Percentiles rank a stretch among this genome's conserved stretches.
These are phyloP conservation scores for Aspergillus terreus DNA, from an alignment of 2,329 filamentous ascomycete genomes.

Conservation along the genomic window DNA sequence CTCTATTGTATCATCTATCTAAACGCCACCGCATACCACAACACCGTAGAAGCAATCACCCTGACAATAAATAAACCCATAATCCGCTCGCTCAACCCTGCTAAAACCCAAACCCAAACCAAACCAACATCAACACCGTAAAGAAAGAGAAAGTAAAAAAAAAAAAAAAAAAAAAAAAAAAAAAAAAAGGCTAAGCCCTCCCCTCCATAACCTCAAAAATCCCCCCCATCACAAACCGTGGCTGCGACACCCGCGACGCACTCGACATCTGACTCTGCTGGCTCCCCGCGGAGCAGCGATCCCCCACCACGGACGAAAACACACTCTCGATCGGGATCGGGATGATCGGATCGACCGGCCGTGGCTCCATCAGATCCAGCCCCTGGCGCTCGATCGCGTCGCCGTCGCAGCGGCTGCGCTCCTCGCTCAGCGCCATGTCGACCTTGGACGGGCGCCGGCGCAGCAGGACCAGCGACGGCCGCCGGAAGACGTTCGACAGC, in stretches of 20 bases:
- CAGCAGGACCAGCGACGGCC: conserved; percentile 29
- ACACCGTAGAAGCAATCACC: too few relatives aligned
- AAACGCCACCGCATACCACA: too few relatives aligned
- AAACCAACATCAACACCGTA: not conserved
- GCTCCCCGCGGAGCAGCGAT: conserved; percentile 8
- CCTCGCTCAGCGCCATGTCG: conserved; percentile 42
- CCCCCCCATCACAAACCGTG: conserved; percentile 43
- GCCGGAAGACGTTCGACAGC: conserved; percentile 26
- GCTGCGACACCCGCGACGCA: conserved; percentile 18
- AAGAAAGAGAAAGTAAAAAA: not conserved
- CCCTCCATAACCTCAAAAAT: conserved; percentile 48
- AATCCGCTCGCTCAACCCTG: not conserved
- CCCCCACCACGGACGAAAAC: conserved; percentile 7
- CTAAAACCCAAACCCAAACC: not conserved
- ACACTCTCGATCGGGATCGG: conserved; percentile 22
- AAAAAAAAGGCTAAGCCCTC: conserved; percentile 21
- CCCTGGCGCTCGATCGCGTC: conserved; percentile 40
- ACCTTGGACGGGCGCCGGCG: conserved; percentile 42
- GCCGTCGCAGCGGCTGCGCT: conserved; percentile 36
- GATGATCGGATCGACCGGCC: conserved; percentile 35
- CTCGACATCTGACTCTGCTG: not conserved
- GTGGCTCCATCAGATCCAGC: conserved; percentile 42
- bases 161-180: not conserved
- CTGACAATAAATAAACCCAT: too few relatives aligned
- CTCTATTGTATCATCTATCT: too few relatives aligned